Evolutionary conservation across 306 rosid genomes (phyloP), one percentile per base, ranked within the genome.

Genomic region (Delonix regia): DNA sequence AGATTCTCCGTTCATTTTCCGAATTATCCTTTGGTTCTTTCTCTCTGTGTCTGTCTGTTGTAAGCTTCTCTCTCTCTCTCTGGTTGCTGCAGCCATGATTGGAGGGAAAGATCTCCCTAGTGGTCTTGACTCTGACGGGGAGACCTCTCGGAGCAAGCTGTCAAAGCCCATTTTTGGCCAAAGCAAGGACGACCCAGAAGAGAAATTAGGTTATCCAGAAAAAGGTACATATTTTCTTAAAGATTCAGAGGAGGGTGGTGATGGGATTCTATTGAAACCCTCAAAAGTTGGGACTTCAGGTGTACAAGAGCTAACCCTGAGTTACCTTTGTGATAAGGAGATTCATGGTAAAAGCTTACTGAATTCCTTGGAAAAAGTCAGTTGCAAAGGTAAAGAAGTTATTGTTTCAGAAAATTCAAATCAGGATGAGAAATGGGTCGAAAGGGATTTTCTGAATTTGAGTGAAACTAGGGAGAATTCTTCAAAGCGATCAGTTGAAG

Each of bases 401-500:
- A 13, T 85, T 3, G 27, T 75, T 51, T 85, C 89, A 7, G 93
- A 89, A 61, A 87, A 78, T 88, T 80, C 88, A 21, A 87, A 78
- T 75, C 90, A 62, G 3, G 93, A 84, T 83, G 89, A 86, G 2
- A 91, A 93, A 82, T 95, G 98, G 97, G 93, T 93, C 2, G 98
- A 91, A 76, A 89, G 98, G 34, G 99, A 96, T 84, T 96, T 96
- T 70, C 84, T 93, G 15, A 93, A 87, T 81, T 51, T 96, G 90
- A 90, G 91, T 69, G 93, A 88, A 67, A 80, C 83, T 34, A 83
- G 90, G 73, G 89, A 75, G 55, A 88, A 87, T 65, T 86, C 85
- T n/a, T 87, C 96, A 28, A 96, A 96, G 72, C 79, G 98, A 84
- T 93, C 90, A 74, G 59, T 91, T 63, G 99, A 83, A 36, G 93